A percentile compares a stretch with the other conserved stretches of the same genome.
phyloP scores from a whole-genome alignment of 352 stramenopile species.

The Pythium apleroticum region DNA sequence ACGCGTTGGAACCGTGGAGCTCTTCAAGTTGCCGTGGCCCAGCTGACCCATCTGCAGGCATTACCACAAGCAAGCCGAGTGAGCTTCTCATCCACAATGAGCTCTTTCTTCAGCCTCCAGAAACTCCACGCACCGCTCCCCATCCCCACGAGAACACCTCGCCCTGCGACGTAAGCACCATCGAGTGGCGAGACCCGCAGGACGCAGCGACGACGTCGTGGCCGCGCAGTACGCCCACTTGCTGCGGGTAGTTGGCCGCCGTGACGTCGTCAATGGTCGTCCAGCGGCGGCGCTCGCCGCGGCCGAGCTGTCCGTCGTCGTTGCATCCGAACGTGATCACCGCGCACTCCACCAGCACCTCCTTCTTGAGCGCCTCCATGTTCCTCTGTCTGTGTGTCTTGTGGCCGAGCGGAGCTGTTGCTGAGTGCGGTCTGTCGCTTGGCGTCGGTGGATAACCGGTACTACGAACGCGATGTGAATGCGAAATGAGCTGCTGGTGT shows the following conservation, averaged over 20 bases:
- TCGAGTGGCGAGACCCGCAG: conserved; percentile 79
- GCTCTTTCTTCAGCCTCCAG: not conserved
- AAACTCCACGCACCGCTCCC: conserved; percentile 54
- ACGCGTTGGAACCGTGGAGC: conserved; percentile 52
- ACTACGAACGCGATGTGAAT: conserved; percentile 14
- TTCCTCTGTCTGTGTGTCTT: not conserved
- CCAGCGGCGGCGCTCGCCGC: conserved; percentile 54
- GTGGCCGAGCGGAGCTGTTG: no score
- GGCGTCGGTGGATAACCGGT: conserved; percentile 13
- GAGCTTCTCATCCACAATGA: not conserved
- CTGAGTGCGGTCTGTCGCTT: not conserved
- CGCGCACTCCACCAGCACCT: conserved; percentile 32
- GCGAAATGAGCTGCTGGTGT: conserved; percentile 1
- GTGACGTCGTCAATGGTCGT: conserved; percentile 71
- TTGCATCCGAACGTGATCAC: conserved; percentile 81
- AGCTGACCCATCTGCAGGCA: conserved; percentile 72
- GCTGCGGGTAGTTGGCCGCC: conserved; percentile 71
- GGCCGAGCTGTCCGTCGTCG: conserved; percentile 79
- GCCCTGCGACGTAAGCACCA: conserved; percentile 66
- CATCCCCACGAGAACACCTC: conserved; percentile 78
- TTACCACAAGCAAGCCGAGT: not conserved
- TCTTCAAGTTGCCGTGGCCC: conserved; percentile 75
- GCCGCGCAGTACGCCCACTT: conserved; percentile 45
- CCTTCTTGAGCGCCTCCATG: conserved; percentile 12
- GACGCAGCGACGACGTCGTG: conserved; percentile 69